Base-by-base conservation (phyloP, 495 filamentous ascomycete genomes). In the Letharia columbiana region DNA sequence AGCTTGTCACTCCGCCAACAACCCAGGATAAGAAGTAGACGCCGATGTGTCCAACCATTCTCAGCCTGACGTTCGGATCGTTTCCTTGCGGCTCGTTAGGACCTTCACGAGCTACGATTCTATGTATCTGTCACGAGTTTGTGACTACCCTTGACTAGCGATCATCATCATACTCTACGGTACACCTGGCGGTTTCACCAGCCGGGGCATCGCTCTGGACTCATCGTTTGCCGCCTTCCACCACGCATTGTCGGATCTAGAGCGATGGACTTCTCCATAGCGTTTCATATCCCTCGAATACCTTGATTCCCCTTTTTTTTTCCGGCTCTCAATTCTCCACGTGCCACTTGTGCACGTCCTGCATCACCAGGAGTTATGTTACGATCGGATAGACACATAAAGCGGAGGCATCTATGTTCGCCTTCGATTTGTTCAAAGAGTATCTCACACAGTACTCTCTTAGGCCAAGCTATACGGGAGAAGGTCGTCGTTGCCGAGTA, bases 1-100 rank as follows among this genome's bases (percentile, higher is more conserved):
- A 76, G 61, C 54, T 73, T 40, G 66, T 70, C 58, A 59, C 61
- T 17, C 63, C 69, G 42, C 42, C 71, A 8, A 62, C 56, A 45
- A 60, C 35, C 45, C 47, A 70, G 42, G 62, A 60, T 42, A 57
- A 65, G 59, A 68, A 66, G 41, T 58, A 17, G 52, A 23, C 9
- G 17, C 8, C 58, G 15, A 18, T 6, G 20, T 35, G n/a, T 49
- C 41, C 5, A 39, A 49, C 42, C 18, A 28, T 31, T 33, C 31
- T 62, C 17, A 47, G 28, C 42, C 62, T 52, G 49, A 54, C 41
- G 33, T 47, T 41, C 37, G 31, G 28, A 35, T 60, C 47, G 15
- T 60, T 52, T 62, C 37, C 40, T 60, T 59, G 33, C 28, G 52
- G 63, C 50, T 65, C 50, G 37, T 15, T 31, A 45, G 40, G 50